phyloP scores from a whole-genome alignment of 257 asterid genomes.

The Cynanchum wilfordii region DNA sequence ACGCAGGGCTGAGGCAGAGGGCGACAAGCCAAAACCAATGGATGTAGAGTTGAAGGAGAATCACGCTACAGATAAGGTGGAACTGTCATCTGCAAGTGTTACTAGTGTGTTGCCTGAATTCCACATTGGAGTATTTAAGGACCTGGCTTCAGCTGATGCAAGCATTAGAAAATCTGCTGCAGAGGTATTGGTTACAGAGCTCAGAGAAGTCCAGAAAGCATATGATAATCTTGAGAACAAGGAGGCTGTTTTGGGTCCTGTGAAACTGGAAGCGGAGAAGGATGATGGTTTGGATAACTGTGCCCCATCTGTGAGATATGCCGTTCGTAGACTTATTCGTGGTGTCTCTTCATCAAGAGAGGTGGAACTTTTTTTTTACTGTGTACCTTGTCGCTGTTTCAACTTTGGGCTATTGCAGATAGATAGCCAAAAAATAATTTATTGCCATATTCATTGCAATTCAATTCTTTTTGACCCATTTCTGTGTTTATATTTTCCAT shows the following conservation, averaged over 20 bases:
- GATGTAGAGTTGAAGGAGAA: constrained; percentile 30
- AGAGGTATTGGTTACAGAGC: constrained; percentile 54
- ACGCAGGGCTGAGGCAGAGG: constrained; percentile 31
- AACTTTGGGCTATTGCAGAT: neutral
- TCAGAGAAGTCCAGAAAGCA: constrained; percentile 64
- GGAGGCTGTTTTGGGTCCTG: constrained; percentile 60
- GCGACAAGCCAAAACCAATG: constrained; percentile 10
- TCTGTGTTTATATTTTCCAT: too few species aligned
- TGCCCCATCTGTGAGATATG: constrained; percentile 95
- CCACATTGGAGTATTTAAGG: constrained; percentile 80
- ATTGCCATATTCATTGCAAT: too few species aligned
- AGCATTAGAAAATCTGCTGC: constrained; percentile 68
- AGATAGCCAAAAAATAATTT: too few species aligned
- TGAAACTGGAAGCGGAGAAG: constrained; percentile 87
- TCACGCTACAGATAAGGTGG: constrained; percentile 21
- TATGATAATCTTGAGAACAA: constrained; percentile 76
- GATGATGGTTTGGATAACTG: constrained; percentile 87
- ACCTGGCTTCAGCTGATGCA: constrained; percentile 60
- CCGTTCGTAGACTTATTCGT: constrained; percentile 89
- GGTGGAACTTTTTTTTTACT: constrained; percentile 29
- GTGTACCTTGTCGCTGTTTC: neutral
- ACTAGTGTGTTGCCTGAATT: constrained; percentile 64
- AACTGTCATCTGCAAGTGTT: constrained; percentile 11
- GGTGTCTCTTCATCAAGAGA: constrained; percentile 96
- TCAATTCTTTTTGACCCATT: too few species aligned